Conservation (phyloP, 176 grass and related monocot genomes). For the Calamus simplicifolius region DNA sequence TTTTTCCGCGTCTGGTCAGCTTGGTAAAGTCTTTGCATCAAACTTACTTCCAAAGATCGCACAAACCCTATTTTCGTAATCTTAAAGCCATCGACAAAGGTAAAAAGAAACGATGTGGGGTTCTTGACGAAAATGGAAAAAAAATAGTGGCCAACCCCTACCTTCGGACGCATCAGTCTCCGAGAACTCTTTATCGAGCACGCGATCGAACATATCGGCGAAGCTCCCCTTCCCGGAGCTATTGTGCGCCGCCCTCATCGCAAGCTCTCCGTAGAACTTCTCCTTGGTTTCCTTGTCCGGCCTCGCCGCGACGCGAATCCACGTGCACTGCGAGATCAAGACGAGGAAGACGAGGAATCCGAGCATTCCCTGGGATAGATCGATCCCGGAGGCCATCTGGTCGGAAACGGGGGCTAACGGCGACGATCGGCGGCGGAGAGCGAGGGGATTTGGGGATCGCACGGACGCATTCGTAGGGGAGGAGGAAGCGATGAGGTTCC, state of each 20-base stretch:
- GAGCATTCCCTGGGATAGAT: conserved; percentile 7
- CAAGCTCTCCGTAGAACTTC: conserved; percentile 82
- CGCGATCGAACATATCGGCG: conserved; percentile 93
- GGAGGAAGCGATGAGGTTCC: background rate
- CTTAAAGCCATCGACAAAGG: too few species aligned
- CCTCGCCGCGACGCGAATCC: conserved; percentile 27
- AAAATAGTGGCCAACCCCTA: conserved; percentile 17
- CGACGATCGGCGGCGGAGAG: background rate
- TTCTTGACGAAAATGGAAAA: too few species aligned
- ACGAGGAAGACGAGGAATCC: conserved; percentile 3
- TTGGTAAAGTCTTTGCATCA: too few species aligned
- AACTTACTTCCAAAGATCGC: too few species aligned
- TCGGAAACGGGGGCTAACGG: background rate
- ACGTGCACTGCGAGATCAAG: background rate
- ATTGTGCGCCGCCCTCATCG: conserved; percentile 45
- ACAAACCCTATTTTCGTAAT: too few species aligned
- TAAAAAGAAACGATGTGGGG: too few species aligned
- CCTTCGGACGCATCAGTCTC: conserved; percentile 72
- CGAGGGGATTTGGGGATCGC: conserved; percentile 5
- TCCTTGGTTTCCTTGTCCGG: conserved; percentile 85
- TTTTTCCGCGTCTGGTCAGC: too few species aligned
- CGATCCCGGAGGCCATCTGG: conserved; percentile 6
- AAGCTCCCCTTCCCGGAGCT: conserved; percentile 69
- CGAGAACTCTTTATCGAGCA: conserved; percentile 98
- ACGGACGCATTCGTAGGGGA: conserved; percentile 36